These are phyloP conservation scores for Mycena polygramma DNA, from an alignment of 768 basidiomycete species.

Conservation along the genomic window DNA sequence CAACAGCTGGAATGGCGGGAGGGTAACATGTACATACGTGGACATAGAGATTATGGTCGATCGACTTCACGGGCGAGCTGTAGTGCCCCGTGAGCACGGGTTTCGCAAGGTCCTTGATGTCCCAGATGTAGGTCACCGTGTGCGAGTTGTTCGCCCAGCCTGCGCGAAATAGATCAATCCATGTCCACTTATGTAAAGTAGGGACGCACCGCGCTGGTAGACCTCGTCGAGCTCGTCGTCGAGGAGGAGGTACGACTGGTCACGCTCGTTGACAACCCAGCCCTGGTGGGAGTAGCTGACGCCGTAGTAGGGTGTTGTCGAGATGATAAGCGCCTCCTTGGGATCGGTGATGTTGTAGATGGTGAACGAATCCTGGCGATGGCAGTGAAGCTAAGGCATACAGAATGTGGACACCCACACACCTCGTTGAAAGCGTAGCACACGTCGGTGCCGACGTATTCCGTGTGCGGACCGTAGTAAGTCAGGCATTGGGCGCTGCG, in stretches of 20 bases:
- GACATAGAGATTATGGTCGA: slow-evolving; percentile 48
- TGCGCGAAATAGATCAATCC: background rate
- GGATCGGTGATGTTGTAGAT: slow-evolving; percentile 46
- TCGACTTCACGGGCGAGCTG: slow-evolving; percentile 42
- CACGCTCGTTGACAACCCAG: slow-evolving; percentile 46
- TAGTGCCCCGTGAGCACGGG: slow-evolving; percentile 46
- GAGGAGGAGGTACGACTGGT: slow-evolving; percentile 46
- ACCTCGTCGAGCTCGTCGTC: slow-evolving; percentile 48
- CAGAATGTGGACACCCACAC: background rate
- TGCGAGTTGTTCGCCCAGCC: slow-evolving; percentile 37
- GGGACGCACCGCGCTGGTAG: slow-evolving; percentile 28
- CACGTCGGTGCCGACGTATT: slow-evolving; percentile 45
- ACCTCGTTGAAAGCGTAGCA: slow-evolving; percentile 50
- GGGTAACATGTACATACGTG: slow-evolving; percentile 20
- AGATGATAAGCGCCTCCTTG: slow-evolving; percentile 42
- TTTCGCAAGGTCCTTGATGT: slow-evolving; percentile 43
- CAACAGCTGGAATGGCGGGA: background rate
- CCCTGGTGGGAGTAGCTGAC: slow-evolving; percentile 50
- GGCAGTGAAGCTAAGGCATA: no score
- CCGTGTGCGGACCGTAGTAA: slow-evolving; percentile 47
- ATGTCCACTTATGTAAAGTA: background rate
- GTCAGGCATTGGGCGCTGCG: slow-evolving; percentile 46
- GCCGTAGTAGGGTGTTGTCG: slow-evolving; percentile 46
- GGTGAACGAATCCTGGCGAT: slow-evolving; percentile 41
- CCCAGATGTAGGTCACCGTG: slow-evolving; percentile 48